Evolutionary conservation across 73 alveolate species (phyloP), one percentile per base, ranked within the genome.

Genomic region (Paramecium sonneborni): DNA sequence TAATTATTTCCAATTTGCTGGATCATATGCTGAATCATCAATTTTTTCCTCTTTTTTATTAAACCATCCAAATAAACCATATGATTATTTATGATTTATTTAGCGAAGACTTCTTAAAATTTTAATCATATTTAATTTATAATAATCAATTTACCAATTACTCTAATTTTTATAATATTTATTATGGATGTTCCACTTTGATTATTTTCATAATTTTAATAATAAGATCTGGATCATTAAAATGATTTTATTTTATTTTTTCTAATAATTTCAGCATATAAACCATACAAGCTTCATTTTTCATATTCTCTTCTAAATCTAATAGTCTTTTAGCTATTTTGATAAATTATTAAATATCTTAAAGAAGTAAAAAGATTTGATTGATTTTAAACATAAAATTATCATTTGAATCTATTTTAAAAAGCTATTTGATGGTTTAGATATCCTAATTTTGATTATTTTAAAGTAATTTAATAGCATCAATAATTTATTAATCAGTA

Each of bases 281-380:
- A 21, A 82, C 84, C 69, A 88, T 76, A 39, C 91, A 70, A 21
- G 89, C 94, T 44, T 88, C 90, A 70, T 76, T 69, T 70, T 82
- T 88, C 91, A 88, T 69, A 39, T 88, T 82, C 70, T 88, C 94
- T 43, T 88, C 94, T 11, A 88, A 82, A 1, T 88, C 94, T 39
- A 88, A 69, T 24, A 69, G 18, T 26, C 87, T 69, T 41, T 88
- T 88, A 14, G 90, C 56, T 30, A 88, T 67, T 46, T 88, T 88
- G 44, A 88, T 88, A 44, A 88, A 88, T 72, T 62, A 69, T 44
- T 88, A 30, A 43, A 88, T 88, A 43, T 88, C 94, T 41, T 69
- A 46, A 0, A 88, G 48, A 11, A 69, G 30, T 24, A 88, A 10
- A 82, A 69, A 88, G 9, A 88, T 48, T 44, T 88, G 39, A 41